Evolutionary conservation across 2,329 filamentous ascomycete genomes (phyloP).

Genomic region (Tolypocladium ovalisporum): DNA sequence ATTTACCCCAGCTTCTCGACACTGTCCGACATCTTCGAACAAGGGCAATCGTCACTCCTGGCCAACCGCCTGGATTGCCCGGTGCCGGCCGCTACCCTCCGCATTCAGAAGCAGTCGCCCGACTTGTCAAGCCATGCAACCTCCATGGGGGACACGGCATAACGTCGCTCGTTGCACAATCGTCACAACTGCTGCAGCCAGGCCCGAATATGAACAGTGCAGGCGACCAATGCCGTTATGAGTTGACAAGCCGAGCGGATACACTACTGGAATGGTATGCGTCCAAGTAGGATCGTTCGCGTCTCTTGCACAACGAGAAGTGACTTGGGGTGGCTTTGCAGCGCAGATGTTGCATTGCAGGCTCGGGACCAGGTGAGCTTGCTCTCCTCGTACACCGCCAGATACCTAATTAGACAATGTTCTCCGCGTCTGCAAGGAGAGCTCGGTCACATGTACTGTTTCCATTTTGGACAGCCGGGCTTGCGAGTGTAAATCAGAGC

Average conservation of each 20-base stretch:
- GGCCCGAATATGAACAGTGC: neutral
- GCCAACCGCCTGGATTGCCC: neutral
- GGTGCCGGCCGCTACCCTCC: neutral
- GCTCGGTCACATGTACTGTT: neutral
- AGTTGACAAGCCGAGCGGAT: neutral
- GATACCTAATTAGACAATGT: neutral
- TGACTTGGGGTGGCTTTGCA: neutral
- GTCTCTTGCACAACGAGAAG: neutral
- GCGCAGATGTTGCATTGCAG: neutral
- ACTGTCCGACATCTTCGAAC: neutral
- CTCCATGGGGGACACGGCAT: neutral
- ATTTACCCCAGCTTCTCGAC: neutral
- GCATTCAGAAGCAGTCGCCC: neutral
- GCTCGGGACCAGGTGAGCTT: neutral
- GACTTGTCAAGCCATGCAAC: neutral
- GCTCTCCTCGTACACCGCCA: no score
- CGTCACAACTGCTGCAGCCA: neutral
- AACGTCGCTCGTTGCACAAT: neutral
- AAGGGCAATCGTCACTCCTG: neutral
- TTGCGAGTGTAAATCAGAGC: neutral
- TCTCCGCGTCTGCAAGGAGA: neutral
- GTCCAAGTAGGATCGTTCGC: neutral
- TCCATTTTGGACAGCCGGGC: neutral
- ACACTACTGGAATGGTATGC: neutral
- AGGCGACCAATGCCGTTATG: neutral